phyloP scores from a whole-genome alignment of 2,329 filamentous ascomycete genomes.

The Cercospora sp. region DNA sequence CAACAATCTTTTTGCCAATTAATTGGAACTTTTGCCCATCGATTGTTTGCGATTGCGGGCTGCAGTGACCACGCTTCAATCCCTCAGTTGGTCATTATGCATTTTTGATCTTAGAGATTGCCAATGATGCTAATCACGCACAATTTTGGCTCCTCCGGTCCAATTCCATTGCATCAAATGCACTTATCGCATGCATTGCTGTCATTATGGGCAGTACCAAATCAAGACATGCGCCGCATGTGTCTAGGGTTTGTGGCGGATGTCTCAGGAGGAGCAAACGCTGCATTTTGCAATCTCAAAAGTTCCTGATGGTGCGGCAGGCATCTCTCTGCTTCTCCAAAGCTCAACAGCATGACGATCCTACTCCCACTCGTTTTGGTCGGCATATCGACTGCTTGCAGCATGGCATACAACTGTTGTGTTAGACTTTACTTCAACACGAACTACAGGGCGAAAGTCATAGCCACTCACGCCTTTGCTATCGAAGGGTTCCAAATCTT shows the following conservation, averaged over 20 bases:
- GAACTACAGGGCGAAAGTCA: background rate
- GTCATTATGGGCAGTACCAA: background rate
- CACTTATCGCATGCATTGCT: background rate
- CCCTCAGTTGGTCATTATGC: too few species aligned
- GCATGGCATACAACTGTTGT: slow-evolving; percentile 14
- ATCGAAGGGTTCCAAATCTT: slow-evolving; percentile 20
- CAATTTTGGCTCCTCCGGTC: background rate
- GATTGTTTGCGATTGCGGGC: background rate
- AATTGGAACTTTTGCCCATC: background rate
- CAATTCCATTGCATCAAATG: background rate
- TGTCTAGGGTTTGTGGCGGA: background rate
- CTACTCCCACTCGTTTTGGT: background rate
- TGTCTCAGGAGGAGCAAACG: background rate
- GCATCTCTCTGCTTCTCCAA: too few species aligned
- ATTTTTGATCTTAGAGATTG: too few species aligned
- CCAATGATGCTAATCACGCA: background rate
- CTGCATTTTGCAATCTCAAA: background rate
- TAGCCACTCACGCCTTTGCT: slow-evolving; percentile 16
- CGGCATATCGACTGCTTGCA: slow-evolving; percentile 8
- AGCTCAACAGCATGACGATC: background rate
- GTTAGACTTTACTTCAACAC: background rate
- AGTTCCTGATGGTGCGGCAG: background rate
- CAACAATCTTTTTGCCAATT: background rate
- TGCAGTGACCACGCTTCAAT: background rate
- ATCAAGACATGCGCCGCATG: background rate